A percentile compares a stretch with the other conserved stretches of the same genome.
Conservation (phyloP, 371 early-diverging fungal species). For the Zychaea mexicana region DNA sequence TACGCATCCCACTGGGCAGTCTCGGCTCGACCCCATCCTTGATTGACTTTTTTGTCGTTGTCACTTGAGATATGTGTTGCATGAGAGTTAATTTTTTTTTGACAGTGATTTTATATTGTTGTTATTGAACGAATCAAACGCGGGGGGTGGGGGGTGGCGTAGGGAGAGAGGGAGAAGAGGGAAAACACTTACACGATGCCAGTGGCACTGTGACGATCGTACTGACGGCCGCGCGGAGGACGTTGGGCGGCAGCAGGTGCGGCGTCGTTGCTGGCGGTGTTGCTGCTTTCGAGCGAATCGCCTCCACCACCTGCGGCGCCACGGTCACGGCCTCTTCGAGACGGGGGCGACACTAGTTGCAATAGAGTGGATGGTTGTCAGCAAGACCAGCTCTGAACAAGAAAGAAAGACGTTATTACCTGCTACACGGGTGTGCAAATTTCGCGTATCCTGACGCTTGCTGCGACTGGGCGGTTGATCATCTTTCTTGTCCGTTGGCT, state of each 20-base stretch:
- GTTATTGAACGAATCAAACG: too few relatives aligned
- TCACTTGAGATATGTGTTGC: conserved; percentile 40
- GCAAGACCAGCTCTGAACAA: background rate
- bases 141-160: background rate
- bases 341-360: conserved; percentile 43
- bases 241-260: background rate
- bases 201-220: conserved; percentile 79
- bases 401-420: too few relatives aligned
- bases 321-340: conserved; percentile 30
- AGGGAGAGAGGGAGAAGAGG: background rate
- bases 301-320: conserved; percentile 9
- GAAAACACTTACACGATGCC: conserved; percentile 53
- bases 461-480: conserved; percentile 8
- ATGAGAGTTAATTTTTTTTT: background rate
- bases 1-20: conserved; percentile 41
- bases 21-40: conserved; percentile 73
- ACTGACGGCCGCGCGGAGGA: conserved; percentile 46
- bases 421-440: conserved; percentile 11
- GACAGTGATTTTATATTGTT: background rate
- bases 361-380: background rate
- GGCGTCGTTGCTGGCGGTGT: background rate
- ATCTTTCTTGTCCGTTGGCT: conserved; percentile 21
- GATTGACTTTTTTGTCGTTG: conserved; percentile 81
- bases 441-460: conserved; percentile 11
- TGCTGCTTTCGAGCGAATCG: background rate